phyloP scores from a whole-genome alignment of 805 yeast species.

The Nakazawaea wyomingensis region DNA sequence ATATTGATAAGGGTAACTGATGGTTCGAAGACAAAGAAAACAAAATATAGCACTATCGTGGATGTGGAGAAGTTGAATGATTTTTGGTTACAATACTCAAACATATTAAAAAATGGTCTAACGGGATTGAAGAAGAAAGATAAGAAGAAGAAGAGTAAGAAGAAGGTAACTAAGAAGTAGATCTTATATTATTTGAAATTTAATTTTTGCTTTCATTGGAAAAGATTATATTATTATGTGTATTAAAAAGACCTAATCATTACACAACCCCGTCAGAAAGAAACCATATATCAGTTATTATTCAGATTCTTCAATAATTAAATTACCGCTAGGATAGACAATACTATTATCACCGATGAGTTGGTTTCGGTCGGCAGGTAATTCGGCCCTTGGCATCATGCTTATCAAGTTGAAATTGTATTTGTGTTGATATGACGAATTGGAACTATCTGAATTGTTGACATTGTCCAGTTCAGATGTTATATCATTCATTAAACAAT shows the following conservation, averaged over 20 bases:
- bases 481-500: constrained; percentile 35
- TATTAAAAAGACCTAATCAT: too few species aligned
- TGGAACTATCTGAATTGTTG: constrained; percentile 22
- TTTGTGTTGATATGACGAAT: constrained; percentile 34
- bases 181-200: background rate
- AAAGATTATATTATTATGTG: too few species aligned
- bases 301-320: constrained; percentile 9
- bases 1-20: constrained; percentile 22
- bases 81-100: constrained; percentile 76
- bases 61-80: constrained; percentile 51
- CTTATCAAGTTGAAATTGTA: constrained; percentile 47
- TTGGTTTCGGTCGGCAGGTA: constrained; percentile 26
- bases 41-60: constrained; percentile 72
- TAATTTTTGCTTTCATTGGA: too few species aligned
- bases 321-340: constrained; percentile 42
- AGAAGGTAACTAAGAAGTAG: constrained; percentile 26
- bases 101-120: constrained; percentile 64
- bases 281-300: background rate
- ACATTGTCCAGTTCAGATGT: background rate
- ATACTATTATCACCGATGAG: constrained; percentile 36
- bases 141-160: constrained; percentile 64
- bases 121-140: constrained; percentile 78
- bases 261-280: too few species aligned
- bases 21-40: constrained; percentile 47
- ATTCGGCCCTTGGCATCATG: constrained; percentile 51